phyloP scores from a whole-genome alignment of 2,329 filamentous ascomycete genomes.

The Daldinia sp. region DNA sequence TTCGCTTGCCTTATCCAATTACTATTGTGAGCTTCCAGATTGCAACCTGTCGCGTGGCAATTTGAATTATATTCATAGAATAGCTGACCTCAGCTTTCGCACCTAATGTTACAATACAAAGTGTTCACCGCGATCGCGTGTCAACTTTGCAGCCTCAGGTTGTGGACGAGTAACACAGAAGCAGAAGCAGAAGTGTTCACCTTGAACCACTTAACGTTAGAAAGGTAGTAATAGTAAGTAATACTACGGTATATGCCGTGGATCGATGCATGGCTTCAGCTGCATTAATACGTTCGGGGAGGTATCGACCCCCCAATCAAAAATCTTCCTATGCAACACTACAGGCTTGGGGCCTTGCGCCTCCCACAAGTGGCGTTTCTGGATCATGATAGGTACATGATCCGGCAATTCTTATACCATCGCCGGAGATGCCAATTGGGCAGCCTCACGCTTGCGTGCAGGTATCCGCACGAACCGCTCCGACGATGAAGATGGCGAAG shows the following conservation, averaged over 20 bases:
- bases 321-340: conserved; percentile 20
- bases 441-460: conserved; percentile 36
- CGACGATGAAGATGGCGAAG: conserved; percentile 15
- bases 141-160: conserved; percentile 19
- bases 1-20: conserved; percentile 26
- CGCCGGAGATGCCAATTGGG: conserved; percentile 35
- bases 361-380: conserved; percentile 25
- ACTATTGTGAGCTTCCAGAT: background rate
- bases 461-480: conserved; percentile 37
- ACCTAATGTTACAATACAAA: conserved; percentile 5
- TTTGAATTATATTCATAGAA: conserved; percentile 17
- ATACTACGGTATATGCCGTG: conserved; percentile 14
- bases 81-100: conserved; percentile 38
- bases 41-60: conserved; percentile 26
- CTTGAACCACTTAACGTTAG: conserved; percentile 33
- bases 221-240: conserved; percentile 2
- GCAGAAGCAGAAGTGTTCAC: conserved; percentile 29
- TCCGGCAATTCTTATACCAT: conserved; percentile 1
- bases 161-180: conserved; percentile 17
- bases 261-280: conserved; percentile 30
- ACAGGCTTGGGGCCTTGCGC: conserved; percentile 1
- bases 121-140: conserved; percentile 3
- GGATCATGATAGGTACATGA: conserved; percentile 28
- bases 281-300: conserved; percentile 33
- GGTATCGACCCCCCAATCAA: conserved; percentile 28